Percentiles rank a stretch among this genome's conserved stretches.
These are phyloP conservation scores for Ogataea degrootiae DNA, from an alignment of 805 yeast genomes.

Conservation along the genomic window DNA sequence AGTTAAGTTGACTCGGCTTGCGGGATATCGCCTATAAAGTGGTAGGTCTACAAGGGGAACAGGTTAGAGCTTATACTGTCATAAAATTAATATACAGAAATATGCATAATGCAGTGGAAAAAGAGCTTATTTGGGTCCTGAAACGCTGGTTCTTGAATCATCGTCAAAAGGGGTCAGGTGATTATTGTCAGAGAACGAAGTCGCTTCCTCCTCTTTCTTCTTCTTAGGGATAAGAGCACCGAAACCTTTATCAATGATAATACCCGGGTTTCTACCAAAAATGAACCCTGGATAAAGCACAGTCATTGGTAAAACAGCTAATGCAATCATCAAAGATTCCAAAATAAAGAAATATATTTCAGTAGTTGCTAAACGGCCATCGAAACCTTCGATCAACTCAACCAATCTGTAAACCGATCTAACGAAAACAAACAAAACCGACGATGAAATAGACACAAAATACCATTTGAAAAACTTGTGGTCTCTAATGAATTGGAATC, in stretches of 20 bases:
- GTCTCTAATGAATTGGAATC: conserved; percentile 32
- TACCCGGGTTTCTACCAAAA: conserved; percentile 30
- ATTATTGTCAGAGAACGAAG: neutral
- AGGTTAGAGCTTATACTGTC: too few species aligned
- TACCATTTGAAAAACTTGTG: conserved; percentile 35
- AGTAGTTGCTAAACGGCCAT: conserved; percentile 56
- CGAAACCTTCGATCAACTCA: conserved; percentile 72
- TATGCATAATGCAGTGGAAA: too few species aligned
- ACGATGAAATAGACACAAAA: conserved; percentile 40
- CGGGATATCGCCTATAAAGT: too few species aligned
- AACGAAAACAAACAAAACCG: conserved; percentile 51
- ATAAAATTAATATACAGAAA: too few species aligned
- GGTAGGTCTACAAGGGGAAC: too few species aligned
- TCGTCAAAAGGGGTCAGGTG: too few species aligned
- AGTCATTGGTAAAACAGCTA: conserved; percentile 44
- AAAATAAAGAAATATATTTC: conserved; percentile 56
- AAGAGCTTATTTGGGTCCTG: too few species aligned
- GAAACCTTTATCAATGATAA: conserved; percentile 8
- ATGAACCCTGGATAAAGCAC: conserved; percentile 62
- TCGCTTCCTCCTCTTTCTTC: neutral
- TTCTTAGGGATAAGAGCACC: conserved; percentile 3
- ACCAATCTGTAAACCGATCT: conserved; percentile 71
- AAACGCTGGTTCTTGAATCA: too few species aligned
- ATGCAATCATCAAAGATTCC: conserved; percentile 58
- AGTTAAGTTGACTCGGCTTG: too few species aligned